Base-by-base conservation (phyloP, 805 yeast genomes). In the Candida andamanensis region DNA sequence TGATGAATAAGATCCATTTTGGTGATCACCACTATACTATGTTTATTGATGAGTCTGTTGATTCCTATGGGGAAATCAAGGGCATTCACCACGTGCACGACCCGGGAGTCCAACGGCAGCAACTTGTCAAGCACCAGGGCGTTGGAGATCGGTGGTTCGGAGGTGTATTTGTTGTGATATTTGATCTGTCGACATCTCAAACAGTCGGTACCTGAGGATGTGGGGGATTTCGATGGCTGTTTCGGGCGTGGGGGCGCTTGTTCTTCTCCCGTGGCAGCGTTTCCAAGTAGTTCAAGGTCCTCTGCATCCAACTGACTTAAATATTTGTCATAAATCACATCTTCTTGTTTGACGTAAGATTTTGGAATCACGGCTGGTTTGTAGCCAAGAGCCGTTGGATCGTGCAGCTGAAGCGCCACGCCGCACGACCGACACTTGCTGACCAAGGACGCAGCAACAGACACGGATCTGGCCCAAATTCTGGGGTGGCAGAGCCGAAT, bases 41-140 rank as follows among this genome's bases (percentile, higher is more conserved):
- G 15, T 11, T 17, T 26, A 3, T 39, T 14, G 15, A 36, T 20
- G 4, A 8, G 10, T 4, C 12, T 10, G 36, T 69, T 58, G 3
- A 79, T 46, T 5, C 79, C 67, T 24, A 80, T 57, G 1, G 96
- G 95, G 48, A 85, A 84, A 42, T 85, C 95, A 10, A 69, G 5
- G 6, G 31, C 36, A 19, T 24, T 36, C 6, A 32, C 22, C 10
- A 39, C 36, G 14, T 41, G 36, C 1, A 41, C 24, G 15, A 39
- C 15, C 22, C 26, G 7, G 10, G 38, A 36, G 6, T 27, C 24
- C 5, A 24, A n/a, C 4, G 10, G 8, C 3, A 30, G 31, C 8
- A 35, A 4, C 15, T 26, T 26, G 5, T 35, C 32, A 13, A 26
- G 12, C 4, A 35, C 27, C 3, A 23, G 7, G 13, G 14, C 23